Evolutionary conservation across 2,329 filamentous ascomycete species (phyloP), one percentile per base, ranked within the genome.

Genomic region (Aureobasidium musti): DNA sequence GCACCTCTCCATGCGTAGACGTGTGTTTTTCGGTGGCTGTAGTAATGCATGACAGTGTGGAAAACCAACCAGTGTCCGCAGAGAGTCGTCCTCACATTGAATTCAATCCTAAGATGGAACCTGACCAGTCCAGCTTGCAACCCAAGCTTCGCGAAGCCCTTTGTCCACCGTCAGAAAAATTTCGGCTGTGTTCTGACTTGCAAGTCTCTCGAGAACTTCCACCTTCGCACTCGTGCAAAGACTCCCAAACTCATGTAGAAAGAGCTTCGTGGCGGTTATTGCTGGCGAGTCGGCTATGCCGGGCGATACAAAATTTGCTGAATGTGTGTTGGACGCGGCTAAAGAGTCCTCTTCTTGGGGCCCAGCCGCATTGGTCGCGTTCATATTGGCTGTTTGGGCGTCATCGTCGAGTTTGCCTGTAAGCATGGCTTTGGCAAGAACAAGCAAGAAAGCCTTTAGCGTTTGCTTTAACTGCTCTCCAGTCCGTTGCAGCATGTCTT

Each of bases 91-190:
- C 4, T 33, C 4, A 4, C 30, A 33, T 33, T 33, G 3, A 2
- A 6, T 11, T 35, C 10, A 6, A 35, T 35, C 5, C 5, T 17
- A 39, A 6, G 3, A 39, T 39, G 14, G 13, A 28, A 7, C 13
- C 10, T 52, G 14, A n/a, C 35, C 33, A 28, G 19, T 33, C 53
- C 53, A 57, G 6, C 13, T 28, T 11, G 33, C 35, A 26, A 57
- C 14, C 53, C 53, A 57, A 26, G 35, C 53, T 17, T 41, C 53
- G 14, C 53, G 53, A 57, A 57, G 53, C 35, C 28, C 35, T 41
- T 19, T 41, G 19, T 57, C 21, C 5, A 57, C 23, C 3, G 53
- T 57, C n/a, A 39, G 28, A 17, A 57, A 57, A 10, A 57, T 17
- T 17, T 57, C 53, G 17, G 53, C 53, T 5, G 53, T 57, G 7